phyloP scores from a whole-genome alignment of 495 filamentous ascomycete genomes.

The Astrothelium subdiscretum region DNA sequence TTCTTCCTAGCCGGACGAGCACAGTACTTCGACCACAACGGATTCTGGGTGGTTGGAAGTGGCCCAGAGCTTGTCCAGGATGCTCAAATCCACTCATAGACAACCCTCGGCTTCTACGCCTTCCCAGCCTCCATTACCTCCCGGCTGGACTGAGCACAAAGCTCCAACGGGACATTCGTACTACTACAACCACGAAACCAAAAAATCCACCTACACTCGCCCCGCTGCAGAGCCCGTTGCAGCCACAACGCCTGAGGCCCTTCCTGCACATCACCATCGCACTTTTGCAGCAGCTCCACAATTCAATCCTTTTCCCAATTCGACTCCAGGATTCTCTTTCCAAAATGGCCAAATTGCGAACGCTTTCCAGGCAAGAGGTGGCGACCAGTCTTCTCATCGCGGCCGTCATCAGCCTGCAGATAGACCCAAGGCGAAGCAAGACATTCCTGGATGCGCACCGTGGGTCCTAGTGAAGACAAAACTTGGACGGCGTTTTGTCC shows the following conservation, averaged over 20 bases:
- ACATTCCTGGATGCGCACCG: conserved; percentile 70
- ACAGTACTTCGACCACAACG: not conserved
- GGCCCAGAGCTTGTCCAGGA: conserved; percentile 17
- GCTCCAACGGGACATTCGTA: conserved; percentile 79
- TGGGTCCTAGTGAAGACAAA: conserved; percentile 92
- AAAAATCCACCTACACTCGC: conserved; percentile 75
- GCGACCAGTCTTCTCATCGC: not conserved
- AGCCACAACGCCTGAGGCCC: not conserved
- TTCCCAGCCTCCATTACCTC: conserved; percentile 45
- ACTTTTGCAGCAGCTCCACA: not conserved
- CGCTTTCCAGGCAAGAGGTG: conserved; percentile 27
- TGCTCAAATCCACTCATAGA: conserved; percentile 57
- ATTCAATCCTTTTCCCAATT: conserved; percentile 9
- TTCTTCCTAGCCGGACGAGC: not conserved
- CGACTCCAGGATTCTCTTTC: conserved; percentile 10
- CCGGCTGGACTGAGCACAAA: conserved; percentile 88
- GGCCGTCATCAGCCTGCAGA: conserved; percentile 53
- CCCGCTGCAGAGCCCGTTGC: conserved; percentile 36
- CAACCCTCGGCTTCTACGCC: conserved; percentile 27
- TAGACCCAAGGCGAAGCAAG: conserved; percentile 66
- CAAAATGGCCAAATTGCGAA: conserved; percentile 35
- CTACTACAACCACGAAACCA: conserved; percentile 79
- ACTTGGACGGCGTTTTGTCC: conserved; percentile 73
- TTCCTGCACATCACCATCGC: not conserved
- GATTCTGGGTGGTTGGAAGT: too few relatives aligned